phyloP scores from a whole-genome alignment of 1,139 yeast genomes.

The Yamadazyma siamensis region DNA sequence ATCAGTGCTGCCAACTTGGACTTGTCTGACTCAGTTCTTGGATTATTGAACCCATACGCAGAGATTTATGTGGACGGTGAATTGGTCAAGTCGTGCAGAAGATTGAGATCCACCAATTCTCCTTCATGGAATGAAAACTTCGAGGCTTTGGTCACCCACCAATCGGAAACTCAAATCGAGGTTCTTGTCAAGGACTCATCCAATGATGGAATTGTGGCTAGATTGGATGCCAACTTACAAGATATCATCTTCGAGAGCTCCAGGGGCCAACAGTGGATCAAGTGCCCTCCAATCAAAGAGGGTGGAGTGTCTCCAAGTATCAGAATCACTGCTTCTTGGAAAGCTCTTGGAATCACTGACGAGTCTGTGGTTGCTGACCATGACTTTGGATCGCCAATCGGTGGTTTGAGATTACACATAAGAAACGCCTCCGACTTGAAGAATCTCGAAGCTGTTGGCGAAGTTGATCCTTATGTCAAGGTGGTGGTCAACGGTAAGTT shows the following conservation, averaged over 20 bases:
- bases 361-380: constrained; percentile 36
- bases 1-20: constrained; percentile 75
- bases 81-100: constrained; percentile 53
- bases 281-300: constrained; percentile 34
- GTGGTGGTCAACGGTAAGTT: constrained; percentile 56
- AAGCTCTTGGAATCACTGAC: constrained; percentile 62
- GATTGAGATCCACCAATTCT: constrained; percentile 61
- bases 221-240: constrained; percentile 52
- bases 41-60: constrained; percentile 69
- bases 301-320: constrained; percentile 45
- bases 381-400: constrained; percentile 55
- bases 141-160: constrained; percentile 60
- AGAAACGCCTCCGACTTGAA: constrained; percentile 52
- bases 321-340: constrained; percentile 61
- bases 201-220: constrained; percentile 48
- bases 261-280: constrained; percentile 51
- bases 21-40: constrained; percentile 58
- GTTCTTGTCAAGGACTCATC: constrained; percentile 57
- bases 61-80: constrained; percentile 59
- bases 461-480: constrained; percentile 69
- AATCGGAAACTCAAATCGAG: constrained; percentile 51
- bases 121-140: constrained; percentile 67
- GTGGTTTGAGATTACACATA: constrained; percentile 59
- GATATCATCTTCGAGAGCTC: constrained; percentile 52
- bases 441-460: constrained; percentile 64